A percentile compares a stretch with the other conserved stretches of the same genome.
Conservation (phyloP, 1,139 yeast species). For the Pichia inconspicua region DNA sequence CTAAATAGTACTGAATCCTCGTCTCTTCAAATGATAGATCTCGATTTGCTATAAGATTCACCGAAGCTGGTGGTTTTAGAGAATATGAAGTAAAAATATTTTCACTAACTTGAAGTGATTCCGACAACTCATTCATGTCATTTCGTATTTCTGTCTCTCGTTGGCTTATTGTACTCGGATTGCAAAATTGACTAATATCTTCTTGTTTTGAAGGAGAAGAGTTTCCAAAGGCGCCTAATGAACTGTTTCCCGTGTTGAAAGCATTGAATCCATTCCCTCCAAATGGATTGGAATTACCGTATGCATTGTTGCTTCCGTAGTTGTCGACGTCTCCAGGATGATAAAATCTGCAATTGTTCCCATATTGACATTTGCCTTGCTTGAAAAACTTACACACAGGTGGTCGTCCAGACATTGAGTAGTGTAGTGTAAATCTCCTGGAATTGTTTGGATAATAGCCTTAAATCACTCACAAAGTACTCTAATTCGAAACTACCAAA, state of each 20-base stretch:
- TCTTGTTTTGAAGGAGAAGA: not conserved
- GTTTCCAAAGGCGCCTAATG: not conserved
- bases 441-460: no score
- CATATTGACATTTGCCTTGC: constrained; percentile 31
- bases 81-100: constrained; percentile 33
- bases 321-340: constrained; percentile 23
- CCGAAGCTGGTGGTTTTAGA: constrained; percentile 31
- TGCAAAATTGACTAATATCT: constrained; percentile 10
- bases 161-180: constrained; percentile 4
- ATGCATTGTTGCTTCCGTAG: not conserved
- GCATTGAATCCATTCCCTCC: not conserved
- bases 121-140: constrained; percentile 23
- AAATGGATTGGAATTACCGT: not conserved
- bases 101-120: constrained; percentile 1
- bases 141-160: constrained; percentile 25
- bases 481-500: no score
- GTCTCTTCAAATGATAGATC: constrained; percentile 54
- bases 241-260: constrained; percentile 1
- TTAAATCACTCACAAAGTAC: no score
- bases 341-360: constrained; percentile 34
- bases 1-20: constrained; percentile 40
- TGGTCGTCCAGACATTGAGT: constrained; percentile 9
- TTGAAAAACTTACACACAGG: constrained; percentile 35
- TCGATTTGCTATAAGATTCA: constrained; percentile 41
- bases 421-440: no score